Evolutionary conservation across 768 basidiomycete genomes (phyloP), one percentile per base, ranked within the genome.

Genomic region (Tulasnella sp.): DNA sequence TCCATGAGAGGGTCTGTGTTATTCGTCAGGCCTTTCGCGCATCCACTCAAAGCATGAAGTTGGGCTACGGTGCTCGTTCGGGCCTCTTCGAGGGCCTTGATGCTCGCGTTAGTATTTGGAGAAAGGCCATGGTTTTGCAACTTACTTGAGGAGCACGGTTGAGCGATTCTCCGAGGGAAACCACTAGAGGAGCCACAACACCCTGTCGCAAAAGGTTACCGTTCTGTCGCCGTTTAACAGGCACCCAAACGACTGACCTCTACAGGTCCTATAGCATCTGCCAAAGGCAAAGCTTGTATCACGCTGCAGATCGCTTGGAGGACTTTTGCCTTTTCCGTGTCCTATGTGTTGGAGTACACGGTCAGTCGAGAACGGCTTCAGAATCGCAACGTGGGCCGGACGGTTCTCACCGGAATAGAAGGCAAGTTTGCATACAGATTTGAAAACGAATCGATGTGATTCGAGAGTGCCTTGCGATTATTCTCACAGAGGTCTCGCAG

Each of bases 221-320:
- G 24, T 4, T n/a, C 46, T 80, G 24, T 48, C 14, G 11, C 41
- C 58, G 20, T 42, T 1, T 37, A 80, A 60, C 42, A 18, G 1
- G 64, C 79, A 28, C 34, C 34, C 79, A 3, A 18, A 54, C 8
- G 11, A 85, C 87, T 50, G 76, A 93, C 94, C 86, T 93, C 90
- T 34, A 97, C 89, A 0, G 96, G 94, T 0, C 91, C 89, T 40
- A 97, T 92, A 79, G 91, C 94, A 64, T 96, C 93, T 60, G 87
- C 87, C 0, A 95, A 92, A 0, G 94, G 93, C 75, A 98, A 86
- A 0, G 96, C 97, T 83, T 98, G 95, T 44, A 98, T 94, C 3
- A 98, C 95, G 82, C 96, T 97, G 1, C 95, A 92, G 76, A 98
- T 97, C 0, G 94, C 95, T 84, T 98, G 94, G 72, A 98, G 87